Conservation (phyloP, 495 filamentous ascomycete genomes). For the Neurospora hispaniola region DNA sequence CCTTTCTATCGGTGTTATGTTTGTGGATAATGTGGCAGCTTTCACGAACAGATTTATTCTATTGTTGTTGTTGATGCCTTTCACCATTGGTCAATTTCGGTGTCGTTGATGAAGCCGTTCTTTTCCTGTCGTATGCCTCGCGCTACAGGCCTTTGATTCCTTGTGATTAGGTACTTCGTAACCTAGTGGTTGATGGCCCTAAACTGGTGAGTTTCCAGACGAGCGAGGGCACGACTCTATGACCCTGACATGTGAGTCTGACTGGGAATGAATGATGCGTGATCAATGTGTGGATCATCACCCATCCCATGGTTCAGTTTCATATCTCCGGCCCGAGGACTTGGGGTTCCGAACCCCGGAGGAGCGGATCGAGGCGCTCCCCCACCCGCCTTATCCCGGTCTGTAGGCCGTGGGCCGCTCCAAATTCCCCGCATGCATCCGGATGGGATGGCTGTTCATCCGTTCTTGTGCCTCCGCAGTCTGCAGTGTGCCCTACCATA, state of each 20-base stretch:
- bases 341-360: background rate
- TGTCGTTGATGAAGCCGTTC: too few species aligned
- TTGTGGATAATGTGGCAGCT: too few species aligned
- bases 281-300: background rate
- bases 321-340: background rate
- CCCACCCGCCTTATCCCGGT: background rate
- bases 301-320: background rate
- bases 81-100: background rate
- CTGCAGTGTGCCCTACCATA: background rate
- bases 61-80: background rate
- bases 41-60: too few species aligned
- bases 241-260: background rate
- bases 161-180: too few species aligned
- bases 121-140: background rate
- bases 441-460: background rate
- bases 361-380: background rate
- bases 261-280: background rate
- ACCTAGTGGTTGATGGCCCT: too few species aligned
- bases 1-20: too few species aligned
- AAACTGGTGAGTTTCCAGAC: too few species aligned
- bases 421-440: background rate
- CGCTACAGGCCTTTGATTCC: background rate
- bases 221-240: too few species aligned
- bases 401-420: background rate
- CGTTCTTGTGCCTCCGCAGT: background rate